Evolutionary conservation across 148 eudicot species (phyloP).

Genomic region (Polygonum aviculare): DNA sequence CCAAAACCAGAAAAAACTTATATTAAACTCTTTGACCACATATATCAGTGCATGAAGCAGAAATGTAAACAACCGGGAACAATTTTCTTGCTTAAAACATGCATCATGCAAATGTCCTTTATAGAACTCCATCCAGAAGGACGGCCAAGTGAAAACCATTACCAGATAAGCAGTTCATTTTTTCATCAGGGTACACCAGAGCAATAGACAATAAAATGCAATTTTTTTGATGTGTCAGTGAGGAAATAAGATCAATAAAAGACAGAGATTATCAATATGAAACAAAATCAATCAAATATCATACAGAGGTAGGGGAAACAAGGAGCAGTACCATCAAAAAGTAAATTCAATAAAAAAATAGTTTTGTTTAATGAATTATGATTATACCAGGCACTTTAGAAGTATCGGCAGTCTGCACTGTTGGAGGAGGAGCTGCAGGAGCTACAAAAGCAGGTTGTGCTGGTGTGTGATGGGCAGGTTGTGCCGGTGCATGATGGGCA

Average conservation of each 20-base stretch:
- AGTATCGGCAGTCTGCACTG: slow-evolving; percentile 85
- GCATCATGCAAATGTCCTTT: too few species aligned
- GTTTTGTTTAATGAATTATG: not conserved
- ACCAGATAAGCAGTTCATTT: not conserved
- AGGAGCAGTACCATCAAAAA: not conserved
- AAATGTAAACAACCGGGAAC: not conserved
- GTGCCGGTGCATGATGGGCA: slow-evolving; percentile 42
- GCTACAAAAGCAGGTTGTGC: slow-evolving; percentile 37
- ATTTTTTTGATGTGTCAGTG: not conserved
- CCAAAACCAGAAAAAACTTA: not conserved
- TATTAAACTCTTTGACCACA: not conserved
- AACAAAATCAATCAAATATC: not conserved
- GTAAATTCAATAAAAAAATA: not conserved
- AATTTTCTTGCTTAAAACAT: not conserved
- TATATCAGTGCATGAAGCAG: not conserved
- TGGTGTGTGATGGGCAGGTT: slow-evolving; percentile 52
- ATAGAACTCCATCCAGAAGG: not conserved
- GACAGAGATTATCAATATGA: not conserved
- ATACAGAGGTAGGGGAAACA: not conserved
- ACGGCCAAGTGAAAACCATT: not conserved
- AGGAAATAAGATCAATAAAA: not conserved
- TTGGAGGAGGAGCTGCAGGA: slow-evolving; percentile 85
- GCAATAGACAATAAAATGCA: not conserved
- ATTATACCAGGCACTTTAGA: slow-evolving; percentile 82
- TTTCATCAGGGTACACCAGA: not conserved